Percentiles rank a stretch among this genome's conserved stretches.
phyloP scores from a whole-genome alignment of 495 filamentous ascomycete species.

The Glutinoglossum americanum region DNA sequence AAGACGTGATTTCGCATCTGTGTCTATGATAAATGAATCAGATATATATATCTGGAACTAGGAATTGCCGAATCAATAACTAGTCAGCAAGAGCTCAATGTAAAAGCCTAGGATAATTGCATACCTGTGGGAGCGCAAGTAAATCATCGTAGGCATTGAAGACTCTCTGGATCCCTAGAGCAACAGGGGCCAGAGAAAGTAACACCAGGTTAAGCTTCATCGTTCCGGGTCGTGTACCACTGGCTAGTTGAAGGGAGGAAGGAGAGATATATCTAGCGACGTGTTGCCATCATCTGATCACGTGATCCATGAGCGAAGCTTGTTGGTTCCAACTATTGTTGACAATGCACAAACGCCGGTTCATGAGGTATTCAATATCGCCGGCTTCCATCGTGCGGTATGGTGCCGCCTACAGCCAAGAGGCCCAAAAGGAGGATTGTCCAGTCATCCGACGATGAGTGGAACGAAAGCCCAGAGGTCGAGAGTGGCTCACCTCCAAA shows the following conservation, averaged over 20 bases:
- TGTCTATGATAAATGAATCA: constrained; percentile 5
- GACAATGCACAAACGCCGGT: background rate
- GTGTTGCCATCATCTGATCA: too few species aligned
- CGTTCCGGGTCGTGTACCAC: background rate
- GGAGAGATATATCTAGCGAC: too few species aligned
- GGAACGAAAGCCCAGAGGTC: constrained; percentile 5
- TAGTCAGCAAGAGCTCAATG: constrained; percentile 8
- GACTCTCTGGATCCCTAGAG: constrained; percentile 30
- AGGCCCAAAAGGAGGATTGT: constrained; percentile 24
- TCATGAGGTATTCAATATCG: background rate
- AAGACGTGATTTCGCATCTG: constrained; percentile 8
- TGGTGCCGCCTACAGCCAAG: constrained; percentile 23
- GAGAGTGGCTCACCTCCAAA: background rate
- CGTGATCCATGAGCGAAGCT: too few species aligned
- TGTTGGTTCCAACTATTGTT: too few species aligned
- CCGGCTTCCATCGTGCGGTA: constrained; percentile 6
- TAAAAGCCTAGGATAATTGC: constrained; percentile 6
- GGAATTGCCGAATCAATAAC: constrained; percentile 9
- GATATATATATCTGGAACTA: constrained; percentile 6
- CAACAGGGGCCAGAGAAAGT: constrained; percentile 7
- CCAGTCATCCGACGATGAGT: constrained; percentile 23
- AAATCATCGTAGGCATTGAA: constrained; percentile 84
- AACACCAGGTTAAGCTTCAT: background rate
- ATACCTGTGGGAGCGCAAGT: constrained; percentile 76
- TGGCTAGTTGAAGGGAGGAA: too few species aligned